Base-by-base conservation (phyloP, 768 basidiomycete species). In the button mushroom (Agaricus bisporus) region DNA sequence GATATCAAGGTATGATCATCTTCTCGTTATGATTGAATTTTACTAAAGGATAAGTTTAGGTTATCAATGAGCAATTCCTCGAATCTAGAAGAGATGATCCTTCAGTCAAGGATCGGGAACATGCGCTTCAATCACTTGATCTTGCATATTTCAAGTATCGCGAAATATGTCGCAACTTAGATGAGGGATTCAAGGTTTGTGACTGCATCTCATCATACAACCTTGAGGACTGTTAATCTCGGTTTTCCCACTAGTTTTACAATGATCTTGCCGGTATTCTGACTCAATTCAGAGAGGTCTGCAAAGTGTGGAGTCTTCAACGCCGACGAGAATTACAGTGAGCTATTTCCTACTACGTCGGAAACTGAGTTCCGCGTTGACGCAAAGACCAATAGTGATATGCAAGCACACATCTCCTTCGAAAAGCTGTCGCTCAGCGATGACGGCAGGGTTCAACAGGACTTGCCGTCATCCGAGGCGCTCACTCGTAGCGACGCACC, bases 81-180 rank as follows among this genome's bases (percentile, higher is more conserved):
- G 73, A 81, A 35, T 89, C 89, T 4, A 77, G 93, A 20, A 82
- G 78, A 65, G 88, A 88, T 11, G 92, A 95, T 61, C 78, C 85
- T 1, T 70, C 76, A 10, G 76, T 93, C 14, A 90, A 88, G 61
- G 85, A 85, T 44, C 79, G 97, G 14, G 92, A 95, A 68, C 73
- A 79, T 55, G 88, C 85, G 0, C 68, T 98, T 25, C 91, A 91
- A 63, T 81, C 82, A 11, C 80, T 95, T 41, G 91, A 95, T 58
- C 67, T 86, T 10, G 90, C 94, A 0, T 89, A 89, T 68, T 85
- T 85, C 69, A 92, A 91, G 62, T 97, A 93, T 67, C 75, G 79
- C 50, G 95, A 98, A 64, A 88, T 97, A 12, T 76, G 74, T 2
- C 78, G 80, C 47, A 94, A 98, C 67, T 71, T 97, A 5, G 85